These are phyloP conservation scores for Alternaria longipes DNA, from an alignment of 2,329 filamentous ascomycete species.

Conservation along the genomic window DNA sequence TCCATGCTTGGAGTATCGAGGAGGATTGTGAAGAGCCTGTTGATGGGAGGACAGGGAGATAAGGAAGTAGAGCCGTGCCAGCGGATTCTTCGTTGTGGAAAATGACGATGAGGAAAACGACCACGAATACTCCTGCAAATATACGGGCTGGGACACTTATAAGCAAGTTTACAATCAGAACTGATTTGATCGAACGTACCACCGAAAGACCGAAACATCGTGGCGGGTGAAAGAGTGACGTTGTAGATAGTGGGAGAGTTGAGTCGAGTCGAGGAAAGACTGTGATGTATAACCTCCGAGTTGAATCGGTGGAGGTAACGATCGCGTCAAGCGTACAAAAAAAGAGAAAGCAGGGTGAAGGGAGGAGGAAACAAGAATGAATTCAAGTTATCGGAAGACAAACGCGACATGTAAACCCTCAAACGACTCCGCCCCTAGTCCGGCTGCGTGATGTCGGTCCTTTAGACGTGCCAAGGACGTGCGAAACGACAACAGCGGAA, in stretches of 20 bases:
- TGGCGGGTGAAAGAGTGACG: slow-evolving; percentile 5
- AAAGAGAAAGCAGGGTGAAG: not conserved
- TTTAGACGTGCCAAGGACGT: slow-evolving; percentile 15
- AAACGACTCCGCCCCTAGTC: slow-evolving; percentile 3
- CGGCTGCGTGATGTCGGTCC: slow-evolving; percentile 7
- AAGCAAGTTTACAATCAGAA: not conserved
- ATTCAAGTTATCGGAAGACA: not conserved
- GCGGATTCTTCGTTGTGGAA: slow-evolving; percentile 37
- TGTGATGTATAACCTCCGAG: slow-evolving; percentile 15
- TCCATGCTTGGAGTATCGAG: slow-evolving; percentile 32
- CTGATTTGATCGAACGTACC: slow-evolving; percentile 16
- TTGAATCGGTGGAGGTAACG: slow-evolving; percentile 21
- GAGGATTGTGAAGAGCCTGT: slow-evolving; percentile 21
- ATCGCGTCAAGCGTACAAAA: slow-evolving; percentile 10
- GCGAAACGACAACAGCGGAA: slow-evolving; percentile 18
- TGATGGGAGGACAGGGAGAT: slow-evolving; percentile 33
- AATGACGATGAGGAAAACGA: slow-evolving; percentile 36
- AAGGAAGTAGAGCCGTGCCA: slow-evolving; percentile 32
- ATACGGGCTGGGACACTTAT: slow-evolving; percentile 29
- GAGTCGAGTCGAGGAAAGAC: slow-evolving; percentile 11
- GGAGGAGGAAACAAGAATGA: not conserved
- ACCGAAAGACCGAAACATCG: slow-evolving; percentile 35
- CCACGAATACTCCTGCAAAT: slow-evolving; percentile 32
- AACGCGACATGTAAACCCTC: slow-evolving; percentile 1
- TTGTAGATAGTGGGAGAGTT: not conserved